These are phyloP conservation scores for Vaccinium darrowii DNA, from an alignment of 148 eudicot genomes.

Conservation along the genomic window DNA sequence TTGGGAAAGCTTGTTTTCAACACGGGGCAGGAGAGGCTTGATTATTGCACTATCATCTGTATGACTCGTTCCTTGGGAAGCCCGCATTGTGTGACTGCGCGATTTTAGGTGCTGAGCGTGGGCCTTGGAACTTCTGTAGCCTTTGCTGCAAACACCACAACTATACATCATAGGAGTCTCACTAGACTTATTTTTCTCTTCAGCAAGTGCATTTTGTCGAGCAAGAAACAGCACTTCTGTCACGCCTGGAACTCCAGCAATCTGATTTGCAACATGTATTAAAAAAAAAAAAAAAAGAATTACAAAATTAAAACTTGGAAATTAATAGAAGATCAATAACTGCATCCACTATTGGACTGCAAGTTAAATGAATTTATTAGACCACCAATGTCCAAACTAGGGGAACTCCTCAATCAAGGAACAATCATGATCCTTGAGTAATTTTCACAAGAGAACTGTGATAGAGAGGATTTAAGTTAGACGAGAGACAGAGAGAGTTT, in stretches of 20 bases:
- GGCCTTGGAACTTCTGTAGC: conserved; percentile 90
- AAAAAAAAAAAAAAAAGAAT: background rate
- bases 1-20: conserved; percentile 43
- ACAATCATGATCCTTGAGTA: background rate
- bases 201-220: conserved; percentile 80
- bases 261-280: conserved; percentile 33
- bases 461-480: background rate
- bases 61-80: conserved; percentile 51
- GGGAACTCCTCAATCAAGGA: background rate
- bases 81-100: conserved; percentile 60
- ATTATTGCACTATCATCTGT: conserved; percentile 55
- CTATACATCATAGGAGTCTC: conserved; percentile 87
- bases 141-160: conserved; percentile 84
- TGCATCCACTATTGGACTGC: background rate
- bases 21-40: conserved; percentile 69
- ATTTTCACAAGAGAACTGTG: background rate
- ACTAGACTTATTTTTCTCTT: conserved; percentile 57
- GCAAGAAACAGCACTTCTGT: conserved; percentile 86
- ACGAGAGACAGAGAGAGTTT: background rate
- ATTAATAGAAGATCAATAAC: background rate
- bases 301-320: background rate
- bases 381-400: background rate
- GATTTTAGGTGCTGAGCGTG: conserved; percentile 93
- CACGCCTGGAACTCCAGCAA: conserved; percentile 98
- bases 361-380: background rate